Percentiles rank a stretch among this genome's conserved stretches.
These are phyloP conservation scores for Saprolegnia parasitica DNA, from an alignment of 352 stramenopile species.

Conservation along the genomic window DNA sequence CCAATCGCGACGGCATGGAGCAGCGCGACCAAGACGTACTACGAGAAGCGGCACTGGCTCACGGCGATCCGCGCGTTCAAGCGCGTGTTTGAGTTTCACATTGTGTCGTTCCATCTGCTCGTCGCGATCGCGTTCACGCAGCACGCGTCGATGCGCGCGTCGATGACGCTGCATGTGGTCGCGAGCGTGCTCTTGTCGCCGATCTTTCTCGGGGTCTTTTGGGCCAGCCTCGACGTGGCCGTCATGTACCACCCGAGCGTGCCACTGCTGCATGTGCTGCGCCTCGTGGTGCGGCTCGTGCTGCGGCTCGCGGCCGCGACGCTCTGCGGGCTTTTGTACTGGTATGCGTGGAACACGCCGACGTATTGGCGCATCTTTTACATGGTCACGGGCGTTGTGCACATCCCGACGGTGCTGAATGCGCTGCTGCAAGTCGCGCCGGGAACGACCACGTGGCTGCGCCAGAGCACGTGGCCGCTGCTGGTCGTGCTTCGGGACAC, in stretches of 20 bases:
- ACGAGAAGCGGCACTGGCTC: conserved; percentile 97
- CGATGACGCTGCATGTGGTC: conserved; percentile 50
- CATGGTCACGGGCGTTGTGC: conserved; percentile 52
- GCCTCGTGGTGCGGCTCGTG: conserved; percentile 84
- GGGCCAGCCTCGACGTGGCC: conserved; percentile 90
- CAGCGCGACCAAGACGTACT: conserved; percentile 93
- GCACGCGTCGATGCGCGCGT: conserved; percentile 84
- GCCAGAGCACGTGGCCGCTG: conserved; percentile 56
- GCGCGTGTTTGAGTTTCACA: conserved; percentile 97
- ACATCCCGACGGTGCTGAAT: conserved; percentile 68
- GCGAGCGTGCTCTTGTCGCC: conserved; percentile 92
- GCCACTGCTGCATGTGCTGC: conserved; percentile 53
- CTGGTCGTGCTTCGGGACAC: conserved; percentile 69
- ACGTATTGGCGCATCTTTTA: conserved; percentile 60
- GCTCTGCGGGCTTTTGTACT: conserved; percentile 68
- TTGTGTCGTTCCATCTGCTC: conserved; percentile 96
- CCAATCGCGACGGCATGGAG: conserved; percentile 87
- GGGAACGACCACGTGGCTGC: conserved; percentile 75
- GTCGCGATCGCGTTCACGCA: conserved; percentile 87
- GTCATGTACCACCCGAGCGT: conserved; percentile 64
- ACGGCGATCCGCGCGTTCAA: conserved; percentile 92
- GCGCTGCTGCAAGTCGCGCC: conserved; percentile 72
- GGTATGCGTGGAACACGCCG: conserved; percentile 68
- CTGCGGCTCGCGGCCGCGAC: conserved; percentile 58
- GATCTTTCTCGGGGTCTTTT: conserved; percentile 82